Conservation (phyloP, 2,329 filamentous ascomycete species). For the Fusarium torulosum region DNA sequence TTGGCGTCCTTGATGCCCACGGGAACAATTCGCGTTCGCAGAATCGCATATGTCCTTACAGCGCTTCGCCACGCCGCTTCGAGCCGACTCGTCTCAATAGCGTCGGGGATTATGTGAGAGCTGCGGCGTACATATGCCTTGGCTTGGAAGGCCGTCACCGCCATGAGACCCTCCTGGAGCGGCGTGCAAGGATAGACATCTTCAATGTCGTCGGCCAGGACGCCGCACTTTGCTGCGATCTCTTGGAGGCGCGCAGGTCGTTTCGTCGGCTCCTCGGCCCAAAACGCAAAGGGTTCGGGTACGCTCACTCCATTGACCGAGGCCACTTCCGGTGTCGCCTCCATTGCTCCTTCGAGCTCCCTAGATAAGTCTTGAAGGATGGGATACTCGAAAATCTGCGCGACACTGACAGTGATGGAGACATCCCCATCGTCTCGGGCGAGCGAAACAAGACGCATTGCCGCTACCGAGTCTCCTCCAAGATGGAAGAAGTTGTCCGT, state of each 20-base stretch:
- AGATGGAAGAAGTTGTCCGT: slow-evolving; percentile 17
- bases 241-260: slow-evolving; percentile 12
- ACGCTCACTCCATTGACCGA: slow-evolving; percentile 9
- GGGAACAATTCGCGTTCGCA: slow-evolving; percentile 15
- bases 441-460: slow-evolving; percentile 12
- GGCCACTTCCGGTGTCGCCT: slow-evolving; percentile 7
- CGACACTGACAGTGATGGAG: slow-evolving; percentile 12
- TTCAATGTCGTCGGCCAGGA: slow-evolving; percentile 7
- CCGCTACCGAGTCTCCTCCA: slow-evolving; percentile 7
- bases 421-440: slow-evolving; percentile 15
- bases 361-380: slow-evolving; percentile 13
- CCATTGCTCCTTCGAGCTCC: slow-evolving; percentile 15
- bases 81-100: slow-evolving; percentile 9
- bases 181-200: background rate
- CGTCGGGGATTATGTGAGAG: slow-evolving; percentile 13
- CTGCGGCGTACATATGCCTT: slow-evolving; percentile 16
- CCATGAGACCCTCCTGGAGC: slow-evolving; percentile 15
- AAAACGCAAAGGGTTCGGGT: slow-evolving; percentile 12
- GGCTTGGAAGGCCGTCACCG: slow-evolving; percentile 16
- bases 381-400: slow-evolving; percentile 17
- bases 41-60: slow-evolving; percentile 15
- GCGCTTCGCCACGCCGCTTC: slow-evolving; percentile 14
- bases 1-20: slow-evolving; percentile 17
- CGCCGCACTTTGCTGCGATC: slow-evolving; percentile 12
- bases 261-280: slow-evolving; percentile 10